Conservation (phyloP, 1,284 basidiomycete genomes). For the Austroboletus niveus region DNA sequence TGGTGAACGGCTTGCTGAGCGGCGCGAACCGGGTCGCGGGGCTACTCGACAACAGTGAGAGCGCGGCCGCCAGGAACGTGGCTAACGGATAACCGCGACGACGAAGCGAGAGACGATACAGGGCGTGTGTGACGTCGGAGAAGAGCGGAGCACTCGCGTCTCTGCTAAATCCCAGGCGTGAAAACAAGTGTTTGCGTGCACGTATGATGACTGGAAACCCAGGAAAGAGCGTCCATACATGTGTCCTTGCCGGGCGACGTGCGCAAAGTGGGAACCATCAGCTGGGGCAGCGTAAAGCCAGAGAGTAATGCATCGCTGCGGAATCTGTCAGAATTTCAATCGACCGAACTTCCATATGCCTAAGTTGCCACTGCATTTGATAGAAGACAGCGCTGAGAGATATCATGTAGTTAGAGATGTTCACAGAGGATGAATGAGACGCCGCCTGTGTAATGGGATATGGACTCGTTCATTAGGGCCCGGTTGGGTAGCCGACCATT, state of each 20-base stretch:
- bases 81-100: too few relatives aligned
- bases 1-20: too few relatives aligned
- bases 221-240: too few relatives aligned
- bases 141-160: too few relatives aligned
- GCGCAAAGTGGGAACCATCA: slow-evolving; percentile 84
- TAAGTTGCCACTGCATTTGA: slow-evolving; percentile 42
- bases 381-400: slow-evolving; percentile 35
- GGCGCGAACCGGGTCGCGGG: too few relatives aligned
- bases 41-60: too few relatives aligned
- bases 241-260: slow-evolving; percentile 40
- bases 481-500: slow-evolving; percentile 96
- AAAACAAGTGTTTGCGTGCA: too few relatives aligned
- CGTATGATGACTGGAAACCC: too few relatives aligned
- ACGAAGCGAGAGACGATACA: too few relatives aligned
- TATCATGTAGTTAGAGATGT: slow-evolving; percentile 54
- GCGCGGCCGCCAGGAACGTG: too few relatives aligned
- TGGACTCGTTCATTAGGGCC: slow-evolving; percentile 87
- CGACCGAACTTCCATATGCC: slow-evolving; percentile 14
- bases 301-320: slow-evolving; percentile 90
- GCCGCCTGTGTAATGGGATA: slow-evolving; percentile 69
- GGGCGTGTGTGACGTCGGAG: too few relatives aligned
- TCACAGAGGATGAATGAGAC: slow-evolving; percentile 80
- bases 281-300: slow-evolving; percentile 82
- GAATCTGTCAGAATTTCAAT: slow-evolving; percentile 51
- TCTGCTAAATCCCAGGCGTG: too few relatives aligned